Evolutionary conservation across 306 rosid species (phyloP).

Genomic region (Fagus crenata): DNA sequence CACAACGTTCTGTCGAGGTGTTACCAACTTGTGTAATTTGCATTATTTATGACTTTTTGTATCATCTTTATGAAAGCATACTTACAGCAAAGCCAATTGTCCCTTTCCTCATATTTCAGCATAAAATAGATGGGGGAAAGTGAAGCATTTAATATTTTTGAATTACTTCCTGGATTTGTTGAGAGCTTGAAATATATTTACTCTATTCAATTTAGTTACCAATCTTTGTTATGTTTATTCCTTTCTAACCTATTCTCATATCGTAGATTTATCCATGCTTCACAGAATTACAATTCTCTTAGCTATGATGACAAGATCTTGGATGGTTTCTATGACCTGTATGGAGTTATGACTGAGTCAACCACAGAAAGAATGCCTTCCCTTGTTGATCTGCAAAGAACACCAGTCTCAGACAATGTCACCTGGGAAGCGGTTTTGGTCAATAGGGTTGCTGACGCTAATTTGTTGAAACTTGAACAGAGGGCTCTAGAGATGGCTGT

Average conservation of each 20-base stretch:
- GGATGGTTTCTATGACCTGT: conserved; percentile 96
- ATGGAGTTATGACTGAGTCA: conserved; percentile 65
- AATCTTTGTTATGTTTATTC: conserved; percentile 45
- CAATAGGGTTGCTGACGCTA: conserved; percentile 80
- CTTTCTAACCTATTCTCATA: conserved; percentile 77
- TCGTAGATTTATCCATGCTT: conserved; percentile 88
- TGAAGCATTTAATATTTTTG: not conserved
- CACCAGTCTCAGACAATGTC: conserved; percentile 63
- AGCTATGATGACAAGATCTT: conserved; percentile 91
- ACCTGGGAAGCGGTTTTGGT: conserved; percentile 94
- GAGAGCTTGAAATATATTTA: conserved; percentile 9
- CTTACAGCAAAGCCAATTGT: not conserved
- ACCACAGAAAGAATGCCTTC: conserved; percentile 82
- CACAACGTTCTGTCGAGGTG: not conserved
- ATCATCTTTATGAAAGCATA: not conserved
- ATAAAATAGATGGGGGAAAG: not conserved
- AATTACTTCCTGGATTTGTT: not conserved
- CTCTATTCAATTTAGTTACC: conserved; percentile 30
- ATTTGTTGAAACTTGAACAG: conserved; percentile 80
- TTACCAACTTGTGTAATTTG: not conserved
- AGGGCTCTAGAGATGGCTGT: conserved; percentile 64
- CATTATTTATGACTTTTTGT: not conserved
- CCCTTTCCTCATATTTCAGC: not conserved
- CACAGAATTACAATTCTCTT: conserved; percentile 96
- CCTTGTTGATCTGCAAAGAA: conserved; percentile 90